These are phyloP conservation scores for Lomentospora prolificans DNA, from an alignment of 2,329 filamentous ascomycete genomes.

Conservation along the genomic window DNA sequence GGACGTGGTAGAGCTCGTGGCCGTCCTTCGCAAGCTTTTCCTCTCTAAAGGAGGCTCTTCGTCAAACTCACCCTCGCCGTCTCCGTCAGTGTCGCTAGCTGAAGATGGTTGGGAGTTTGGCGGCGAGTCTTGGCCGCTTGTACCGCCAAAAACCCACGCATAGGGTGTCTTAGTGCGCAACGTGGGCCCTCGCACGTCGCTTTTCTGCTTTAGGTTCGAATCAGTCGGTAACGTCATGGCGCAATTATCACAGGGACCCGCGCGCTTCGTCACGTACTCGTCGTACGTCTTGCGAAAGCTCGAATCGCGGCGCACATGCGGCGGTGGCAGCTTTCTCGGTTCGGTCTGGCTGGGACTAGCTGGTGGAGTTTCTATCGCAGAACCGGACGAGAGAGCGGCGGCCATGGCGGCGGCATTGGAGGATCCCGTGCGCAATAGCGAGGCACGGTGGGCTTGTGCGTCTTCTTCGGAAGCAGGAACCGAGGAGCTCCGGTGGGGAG, in stretches of 20 bases:
- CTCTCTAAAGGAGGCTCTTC: background rate
- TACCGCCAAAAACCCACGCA: constrained; percentile 43
- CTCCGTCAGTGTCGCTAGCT: constrained; percentile 40
- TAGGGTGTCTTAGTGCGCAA: constrained; percentile 51
- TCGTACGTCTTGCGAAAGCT: constrained; percentile 55
- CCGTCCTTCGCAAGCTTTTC: constrained; percentile 10
- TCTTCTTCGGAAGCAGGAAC: constrained; percentile 34
- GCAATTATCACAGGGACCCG: constrained; percentile 58
- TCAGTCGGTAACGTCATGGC: constrained; percentile 51
- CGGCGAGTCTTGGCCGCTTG: constrained; percentile 34
- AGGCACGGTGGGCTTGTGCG: constrained; percentile 29
- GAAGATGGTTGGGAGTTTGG: constrained; percentile 40
- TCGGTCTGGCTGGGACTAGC: constrained; percentile 36
- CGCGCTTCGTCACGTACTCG: constrained; percentile 53
- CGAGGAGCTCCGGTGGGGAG: constrained; percentile 30
- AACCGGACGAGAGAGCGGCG: constrained; percentile 22
- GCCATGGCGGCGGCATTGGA: constrained; percentile 22
- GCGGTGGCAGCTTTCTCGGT: constrained; percentile 22
- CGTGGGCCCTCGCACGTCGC: constrained; percentile 40
- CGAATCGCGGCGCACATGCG: constrained; percentile 39
- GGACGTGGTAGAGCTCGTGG: constrained; percentile 26
- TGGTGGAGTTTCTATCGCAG: constrained; percentile 46
- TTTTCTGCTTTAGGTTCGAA: constrained; percentile 11
- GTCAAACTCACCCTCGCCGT: constrained; percentile 27
- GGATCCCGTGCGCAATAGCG: constrained; percentile 23